A percentile compares a stretch with the other conserved stretches of the same genome.
These are phyloP conservation scores for Fusarium annulatum DNA, from an alignment of 2,329 filamentous ascomycete genomes.

Conservation along the genomic window DNA sequence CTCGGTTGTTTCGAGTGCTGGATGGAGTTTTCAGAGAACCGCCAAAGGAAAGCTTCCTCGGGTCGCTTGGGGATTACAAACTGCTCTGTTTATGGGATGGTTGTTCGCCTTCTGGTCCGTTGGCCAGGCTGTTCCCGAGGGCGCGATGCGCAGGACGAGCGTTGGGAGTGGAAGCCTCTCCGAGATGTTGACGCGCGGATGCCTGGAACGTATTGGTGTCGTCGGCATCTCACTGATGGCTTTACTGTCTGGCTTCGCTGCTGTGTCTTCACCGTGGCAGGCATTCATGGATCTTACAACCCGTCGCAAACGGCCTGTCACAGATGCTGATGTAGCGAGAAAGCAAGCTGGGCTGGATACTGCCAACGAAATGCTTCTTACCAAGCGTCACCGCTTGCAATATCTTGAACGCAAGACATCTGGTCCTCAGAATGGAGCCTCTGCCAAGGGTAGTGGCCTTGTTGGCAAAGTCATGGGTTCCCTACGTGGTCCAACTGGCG, in stretches of 20 bases:
- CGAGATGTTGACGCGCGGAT: constrained; percentile 61
- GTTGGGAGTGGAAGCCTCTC: constrained; percentile 48
- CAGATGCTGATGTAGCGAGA: constrained; percentile 78
- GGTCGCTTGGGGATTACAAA: constrained; percentile 73
- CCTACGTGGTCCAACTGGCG: constrained; percentile 72
- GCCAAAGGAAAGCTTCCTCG: constrained; percentile 67
- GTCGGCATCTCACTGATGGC: constrained; percentile 90
- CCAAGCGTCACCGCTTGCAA: constrained; percentile 78
- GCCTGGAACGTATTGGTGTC: constrained; percentile 78
- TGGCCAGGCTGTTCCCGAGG: constrained; percentile 69
- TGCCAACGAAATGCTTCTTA: constrained; percentile 80
- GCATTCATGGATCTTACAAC: constrained; percentile 74
- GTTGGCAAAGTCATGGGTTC: constrained; percentile 80
- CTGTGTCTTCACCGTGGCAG: constrained; percentile 89
- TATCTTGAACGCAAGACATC: constrained; percentile 73
- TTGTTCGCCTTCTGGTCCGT: constrained; percentile 81
- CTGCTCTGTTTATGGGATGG: constrained; percentile 73
- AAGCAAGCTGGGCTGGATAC: constrained; percentile 84
- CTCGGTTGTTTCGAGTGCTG: constrained; percentile 66
- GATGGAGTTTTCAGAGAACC: constrained; percentile 71
- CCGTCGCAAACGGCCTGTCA: constrained; percentile 66
- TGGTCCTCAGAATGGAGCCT: constrained; percentile 43
- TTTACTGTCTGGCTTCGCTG: constrained; percentile 86
- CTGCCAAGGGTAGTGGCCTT: constrained; percentile 61
- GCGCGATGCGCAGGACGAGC: constrained; percentile 40